These are phyloP conservation scores for Berkeleyomyces rouxiae DNA, from an alignment of 2,329 filamentous ascomycete genomes.

Conservation along the genomic window DNA sequence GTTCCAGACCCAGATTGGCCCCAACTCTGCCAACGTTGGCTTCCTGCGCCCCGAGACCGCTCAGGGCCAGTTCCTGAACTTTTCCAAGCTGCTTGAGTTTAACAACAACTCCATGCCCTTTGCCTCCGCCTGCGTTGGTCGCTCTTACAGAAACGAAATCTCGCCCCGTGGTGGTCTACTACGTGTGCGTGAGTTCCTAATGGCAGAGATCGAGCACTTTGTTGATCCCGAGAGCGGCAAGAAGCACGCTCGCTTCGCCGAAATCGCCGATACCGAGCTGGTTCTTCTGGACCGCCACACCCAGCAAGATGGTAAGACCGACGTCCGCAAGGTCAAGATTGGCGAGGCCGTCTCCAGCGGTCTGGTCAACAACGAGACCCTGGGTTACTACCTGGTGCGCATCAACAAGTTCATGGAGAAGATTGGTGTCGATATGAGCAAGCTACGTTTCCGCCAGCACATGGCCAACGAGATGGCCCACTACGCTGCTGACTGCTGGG, in stretches of 20 bases:
- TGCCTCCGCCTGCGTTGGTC: conserved; percentile 90
- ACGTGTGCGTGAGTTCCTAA: conserved; percentile 89
- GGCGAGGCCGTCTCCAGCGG: conserved; percentile 70
- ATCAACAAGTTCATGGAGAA: conserved; percentile 82
- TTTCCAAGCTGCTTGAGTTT: conserved; percentile 88
- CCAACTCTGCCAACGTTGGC: conserved; percentile 70
- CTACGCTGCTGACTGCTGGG: conserved; percentile 96
- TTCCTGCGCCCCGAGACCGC: conserved; percentile 90
- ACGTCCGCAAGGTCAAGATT: conserved; percentile 55
- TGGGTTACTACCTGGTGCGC: conserved; percentile 91
- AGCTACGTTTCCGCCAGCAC: conserved; percentile 93
- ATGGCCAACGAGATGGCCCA: conserved; percentile 70
- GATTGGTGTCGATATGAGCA: conserved; percentile 72
- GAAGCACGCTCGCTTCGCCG: conserved; percentile 76
- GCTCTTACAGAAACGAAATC: conserved; percentile 97
- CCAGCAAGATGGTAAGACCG: conserved; percentile 73
- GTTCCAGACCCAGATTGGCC: conserved; percentile 92
- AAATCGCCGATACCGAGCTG: conserved; percentile 71
- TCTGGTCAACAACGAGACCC: conserved; percentile 89
- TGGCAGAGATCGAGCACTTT: conserved; percentile 98
- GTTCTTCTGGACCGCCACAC: conserved; percentile 69
- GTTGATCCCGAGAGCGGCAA: conserved; percentile 91
- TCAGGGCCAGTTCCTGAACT: conserved; percentile 96
- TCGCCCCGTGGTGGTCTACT: conserved; percentile 82
- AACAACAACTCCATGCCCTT: conserved; percentile 94